phyloP scores from a whole-genome alignment of 495 filamentous ascomycete genomes.

The Staphylotrichum longicolle region DNA sequence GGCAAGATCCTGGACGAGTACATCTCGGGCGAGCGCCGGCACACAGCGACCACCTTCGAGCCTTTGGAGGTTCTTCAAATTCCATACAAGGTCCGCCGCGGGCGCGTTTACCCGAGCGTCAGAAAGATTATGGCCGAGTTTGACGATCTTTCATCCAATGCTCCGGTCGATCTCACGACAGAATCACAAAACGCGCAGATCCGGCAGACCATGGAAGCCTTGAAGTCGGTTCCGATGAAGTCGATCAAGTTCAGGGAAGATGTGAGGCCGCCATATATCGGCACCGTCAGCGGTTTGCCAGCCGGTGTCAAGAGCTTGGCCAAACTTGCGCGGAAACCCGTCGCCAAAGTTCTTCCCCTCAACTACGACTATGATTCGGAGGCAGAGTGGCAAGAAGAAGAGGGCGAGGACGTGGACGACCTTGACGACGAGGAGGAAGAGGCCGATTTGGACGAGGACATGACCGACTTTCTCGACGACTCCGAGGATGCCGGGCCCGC shows the following conservation, averaged over 20 bases:
- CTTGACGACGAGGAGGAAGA: conserved; percentile 79
- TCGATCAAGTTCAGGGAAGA: conserved; percentile 80
- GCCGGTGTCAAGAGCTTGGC: conserved; percentile 42
- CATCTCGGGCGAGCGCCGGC: conserved; percentile 37
- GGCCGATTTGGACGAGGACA: conserved; percentile 59
- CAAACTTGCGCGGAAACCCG: conserved; percentile 69
- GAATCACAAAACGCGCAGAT: conserved; percentile 49
- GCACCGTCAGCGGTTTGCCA: conserved; percentile 68
- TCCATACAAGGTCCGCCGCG: conserved; percentile 52
- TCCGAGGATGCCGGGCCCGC: conserved; percentile 53
- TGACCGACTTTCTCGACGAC: conserved; percentile 76
- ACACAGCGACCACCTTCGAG: conserved; percentile 44
- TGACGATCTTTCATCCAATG: conserved; percentile 19
- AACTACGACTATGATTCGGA: conserved; percentile 97
- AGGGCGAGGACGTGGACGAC: conserved; percentile 57
- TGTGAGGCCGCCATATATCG: conserved; percentile 85
- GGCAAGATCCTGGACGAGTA: conserved; percentile 50
- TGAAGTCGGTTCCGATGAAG: conserved; percentile 69
- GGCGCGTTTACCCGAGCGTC: conserved; percentile 54
- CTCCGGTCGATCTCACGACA: conserved; percentile 33
- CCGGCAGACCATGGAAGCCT: conserved; percentile 45
- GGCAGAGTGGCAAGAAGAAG: conserved; percentile 70
- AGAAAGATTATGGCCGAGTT: conserved; percentile 61
- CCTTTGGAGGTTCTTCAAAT: conserved; percentile 60
- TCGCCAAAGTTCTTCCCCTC: conserved; percentile 62